These are phyloP conservation scores for Leccinum variicolor DNA, from an alignment of 768 basidiomycete species.

Conservation along the genomic window DNA sequence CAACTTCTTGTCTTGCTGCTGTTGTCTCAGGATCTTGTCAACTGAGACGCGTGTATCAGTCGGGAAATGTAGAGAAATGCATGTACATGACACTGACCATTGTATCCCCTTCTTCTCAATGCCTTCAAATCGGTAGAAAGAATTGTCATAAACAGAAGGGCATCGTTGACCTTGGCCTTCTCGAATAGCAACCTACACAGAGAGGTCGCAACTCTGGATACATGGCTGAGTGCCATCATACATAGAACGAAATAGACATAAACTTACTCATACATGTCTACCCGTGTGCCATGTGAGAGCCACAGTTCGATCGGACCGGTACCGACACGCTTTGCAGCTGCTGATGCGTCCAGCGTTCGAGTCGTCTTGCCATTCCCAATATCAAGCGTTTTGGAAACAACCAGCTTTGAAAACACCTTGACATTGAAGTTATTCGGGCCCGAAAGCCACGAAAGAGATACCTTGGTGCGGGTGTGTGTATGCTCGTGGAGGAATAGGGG, in stretches of 20 bases:
- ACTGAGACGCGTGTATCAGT: conserved; percentile 43
- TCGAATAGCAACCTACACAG: conserved; percentile 79
- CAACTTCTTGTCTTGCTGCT: conserved; percentile 62
- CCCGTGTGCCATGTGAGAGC: conserved; percentile 67
- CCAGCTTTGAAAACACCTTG: conserved; percentile 60
- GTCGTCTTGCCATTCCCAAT: conserved; percentile 48
- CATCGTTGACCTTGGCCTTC: conserved; percentile 78
- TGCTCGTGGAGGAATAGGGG: conserved; percentile 93
- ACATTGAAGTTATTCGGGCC: conserved; percentile 65
- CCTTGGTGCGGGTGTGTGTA: conserved; percentile 56
- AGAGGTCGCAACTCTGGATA: conserved; percentile 72
- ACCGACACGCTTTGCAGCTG: conserved; percentile 54
- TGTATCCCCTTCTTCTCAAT: conserved; percentile 80
- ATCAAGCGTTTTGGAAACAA: conserved; percentile 57
- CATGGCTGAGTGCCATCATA: conserved; percentile 1
- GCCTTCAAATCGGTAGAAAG: conserved; percentile 86
- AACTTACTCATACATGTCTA: conserved; percentile 92
- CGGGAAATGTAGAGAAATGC: conserved; percentile 1
- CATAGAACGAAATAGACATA: not conserved
- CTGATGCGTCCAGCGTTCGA: conserved; percentile 67
- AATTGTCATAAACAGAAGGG: conserved; percentile 89
- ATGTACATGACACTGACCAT: conserved; percentile 45
- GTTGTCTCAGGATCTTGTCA: conserved; percentile 85
- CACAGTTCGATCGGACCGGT: conserved; percentile 70
- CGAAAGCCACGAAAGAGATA: conserved; percentile 67